A percentile compares a stretch with the other conserved stretches of the same genome.
Conservation (phyloP, 169 alveolate genomes). For the Cryptosporidium ubiquitum region DNA sequence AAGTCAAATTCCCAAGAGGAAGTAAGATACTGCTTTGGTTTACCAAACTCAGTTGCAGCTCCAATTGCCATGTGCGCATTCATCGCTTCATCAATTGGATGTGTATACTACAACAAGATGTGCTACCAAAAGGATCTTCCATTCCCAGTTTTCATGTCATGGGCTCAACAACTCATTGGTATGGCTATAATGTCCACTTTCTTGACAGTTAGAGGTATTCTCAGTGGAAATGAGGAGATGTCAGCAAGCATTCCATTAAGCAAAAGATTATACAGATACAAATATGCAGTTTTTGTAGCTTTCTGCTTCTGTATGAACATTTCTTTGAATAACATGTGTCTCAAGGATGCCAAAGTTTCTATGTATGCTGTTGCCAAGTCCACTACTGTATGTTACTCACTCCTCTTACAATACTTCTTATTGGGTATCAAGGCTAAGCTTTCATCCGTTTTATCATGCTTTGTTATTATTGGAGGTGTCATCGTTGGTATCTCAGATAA, state of each 20-base stretch:
- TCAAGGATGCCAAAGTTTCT: conserved; percentile 53
- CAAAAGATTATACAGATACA: conserved; percentile 68
- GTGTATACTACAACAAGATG: conserved; percentile 62
- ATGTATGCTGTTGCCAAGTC: conserved; percentile 72
- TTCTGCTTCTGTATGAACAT: conserved; percentile 74
- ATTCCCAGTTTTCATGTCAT: conserved; percentile 70
- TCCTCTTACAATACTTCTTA: conserved; percentile 48
- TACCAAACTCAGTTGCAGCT: conserved; percentile 62
- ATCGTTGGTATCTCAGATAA: conserved; percentile 50
- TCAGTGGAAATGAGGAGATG: conserved; percentile 66
- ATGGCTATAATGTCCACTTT: conserved; percentile 64
- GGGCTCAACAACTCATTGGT: conserved; percentile 74
- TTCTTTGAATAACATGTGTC: conserved; percentile 49
- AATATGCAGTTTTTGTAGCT: conserved; percentile 63
- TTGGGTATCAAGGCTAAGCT: conserved; percentile 69
- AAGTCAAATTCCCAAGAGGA: conserved; percentile 70
- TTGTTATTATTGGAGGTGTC: conserved; percentile 69
- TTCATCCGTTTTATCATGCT: conserved; percentile 65
- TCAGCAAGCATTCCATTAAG: conserved; percentile 67
- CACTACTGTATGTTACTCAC: conserved; percentile 67
- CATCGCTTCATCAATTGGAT: conserved; percentile 60
- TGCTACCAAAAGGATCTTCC: conserved; percentile 55
- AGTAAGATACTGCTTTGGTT: conserved; percentile 69
- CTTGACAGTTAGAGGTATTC: conserved; percentile 59
- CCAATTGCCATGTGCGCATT: conserved; percentile 75